These are phyloP conservation scores for Ophiocordyceps camponoti-floridani DNA, from an alignment of 2,329 filamentous ascomycete genomes.

Conservation along the genomic window DNA sequence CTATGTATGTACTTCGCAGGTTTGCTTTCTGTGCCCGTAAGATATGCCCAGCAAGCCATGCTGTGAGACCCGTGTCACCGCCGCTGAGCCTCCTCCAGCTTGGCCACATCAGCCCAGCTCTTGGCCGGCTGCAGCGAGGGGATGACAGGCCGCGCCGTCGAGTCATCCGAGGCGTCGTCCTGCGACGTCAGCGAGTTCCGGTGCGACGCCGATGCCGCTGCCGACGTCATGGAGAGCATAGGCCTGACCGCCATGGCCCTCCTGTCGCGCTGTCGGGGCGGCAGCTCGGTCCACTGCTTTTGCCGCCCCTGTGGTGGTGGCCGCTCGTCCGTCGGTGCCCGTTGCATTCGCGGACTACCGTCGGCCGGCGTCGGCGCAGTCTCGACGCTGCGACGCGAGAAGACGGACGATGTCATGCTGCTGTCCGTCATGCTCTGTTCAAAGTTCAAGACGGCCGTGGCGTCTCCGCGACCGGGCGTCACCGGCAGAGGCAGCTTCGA, in stretches of 20 bases:
- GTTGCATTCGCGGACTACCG: conserved; percentile 12
- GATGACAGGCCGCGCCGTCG: conserved; percentile 6
- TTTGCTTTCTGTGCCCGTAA: too few species aligned
- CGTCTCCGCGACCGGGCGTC: conserved; percentile 18
- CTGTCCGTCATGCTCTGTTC: conserved; percentile 23
- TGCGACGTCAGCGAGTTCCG: conserved; percentile 5
- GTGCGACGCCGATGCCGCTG: conserved; percentile 15
- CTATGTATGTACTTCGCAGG: too few species aligned
- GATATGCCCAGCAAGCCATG: too few species aligned
- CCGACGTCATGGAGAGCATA: conserved; percentile 9
- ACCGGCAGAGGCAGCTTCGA: conserved; percentile 20
- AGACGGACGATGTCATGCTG: conserved; percentile 23
- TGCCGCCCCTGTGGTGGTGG: too few species aligned
- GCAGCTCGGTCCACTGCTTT: conserved; percentile 10
- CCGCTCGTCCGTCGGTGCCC: conserved; percentile 2
- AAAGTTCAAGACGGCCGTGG: conserved; percentile 6
- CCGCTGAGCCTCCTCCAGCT: conserved; percentile 6
- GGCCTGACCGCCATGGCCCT: conserved; percentile 5
- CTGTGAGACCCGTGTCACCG: too few species aligned
- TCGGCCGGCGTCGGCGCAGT: conserved; percentile 14
- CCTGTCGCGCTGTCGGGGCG: conserved; percentile 1
- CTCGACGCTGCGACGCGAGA: conserved; percentile 18
- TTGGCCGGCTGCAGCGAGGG: conserved; percentile 16
- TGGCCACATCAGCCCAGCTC: conserved; percentile 23
- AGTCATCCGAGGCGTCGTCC: conserved; percentile 3